Evolutionary conservation across 108 stramenopile genomes (phyloP).

Genomic region (Pelagomonas calceolata): DNA sequence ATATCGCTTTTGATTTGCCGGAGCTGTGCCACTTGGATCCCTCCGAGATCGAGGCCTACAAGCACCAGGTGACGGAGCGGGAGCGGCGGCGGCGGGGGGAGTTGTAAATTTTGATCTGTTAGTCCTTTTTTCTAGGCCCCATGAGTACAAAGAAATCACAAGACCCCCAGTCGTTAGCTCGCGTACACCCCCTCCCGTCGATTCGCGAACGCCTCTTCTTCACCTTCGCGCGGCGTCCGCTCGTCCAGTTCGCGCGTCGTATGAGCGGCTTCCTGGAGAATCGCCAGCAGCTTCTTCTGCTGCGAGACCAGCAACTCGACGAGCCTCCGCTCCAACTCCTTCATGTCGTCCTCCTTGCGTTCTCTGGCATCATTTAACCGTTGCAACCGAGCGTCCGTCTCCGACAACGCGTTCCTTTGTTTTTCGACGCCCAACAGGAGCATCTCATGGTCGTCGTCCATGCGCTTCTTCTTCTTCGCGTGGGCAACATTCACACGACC

Average conservation of each 20-base stretch:
- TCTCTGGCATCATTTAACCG: slow-evolving; percentile 15
- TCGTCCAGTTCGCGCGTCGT: neutral
- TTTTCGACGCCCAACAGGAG: slow-evolving; percentile 31
- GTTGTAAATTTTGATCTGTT: no score
- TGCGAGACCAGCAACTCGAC: slow-evolving; percentile 37
- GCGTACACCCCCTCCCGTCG: no score
- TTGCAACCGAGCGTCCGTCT: slow-evolving; percentile 11
- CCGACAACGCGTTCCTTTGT: slow-evolving; percentile 18
- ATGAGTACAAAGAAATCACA: no score
- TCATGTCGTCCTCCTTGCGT: slow-evolving; percentile 29
- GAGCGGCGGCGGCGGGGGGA: neutral
- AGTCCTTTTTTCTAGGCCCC: no score
- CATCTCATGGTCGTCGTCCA: slow-evolving; percentile 37
- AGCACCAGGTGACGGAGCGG: slow-evolving; percentile 12
- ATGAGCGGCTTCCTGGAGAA: neutral
- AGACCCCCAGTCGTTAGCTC: no score
- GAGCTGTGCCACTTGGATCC: slow-evolving; percentile 6
- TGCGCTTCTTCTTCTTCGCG: slow-evolving; percentile 31
- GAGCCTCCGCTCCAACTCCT: slow-evolving; percentile 28
- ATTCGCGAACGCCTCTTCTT: no score
- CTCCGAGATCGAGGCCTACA: neutral
- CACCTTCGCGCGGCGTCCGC: neutral
- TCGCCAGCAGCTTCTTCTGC: slow-evolving; percentile 29
- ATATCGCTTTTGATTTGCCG: slow-evolving; percentile 7
- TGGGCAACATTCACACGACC: slow-evolving; percentile 32